These are phyloP conservation scores for Spiromastix sp. DNA, from an alignment of 2,329 filamentous ascomycete genomes.

Conservation along the genomic window DNA sequence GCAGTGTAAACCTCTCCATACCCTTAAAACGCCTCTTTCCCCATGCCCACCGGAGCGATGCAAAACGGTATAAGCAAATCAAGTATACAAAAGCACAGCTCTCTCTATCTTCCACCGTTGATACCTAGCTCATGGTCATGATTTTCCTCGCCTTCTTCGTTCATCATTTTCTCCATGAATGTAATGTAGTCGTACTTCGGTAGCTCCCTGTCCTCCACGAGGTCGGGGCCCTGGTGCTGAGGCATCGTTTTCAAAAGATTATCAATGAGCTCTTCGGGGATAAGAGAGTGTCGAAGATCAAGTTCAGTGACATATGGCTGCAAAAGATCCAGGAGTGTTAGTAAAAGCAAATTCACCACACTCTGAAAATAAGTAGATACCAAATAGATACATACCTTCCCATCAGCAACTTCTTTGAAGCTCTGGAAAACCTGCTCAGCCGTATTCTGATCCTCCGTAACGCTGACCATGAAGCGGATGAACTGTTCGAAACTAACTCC, in stretches of 20 bases:
- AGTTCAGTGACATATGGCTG: slow-evolving; percentile 94
- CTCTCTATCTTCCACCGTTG: no score
- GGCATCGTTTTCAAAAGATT: slow-evolving; percentile 84
- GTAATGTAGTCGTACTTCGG: slow-evolving; percentile 92
- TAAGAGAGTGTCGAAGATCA: slow-evolving; percentile 86
- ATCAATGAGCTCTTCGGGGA: slow-evolving; percentile 94
- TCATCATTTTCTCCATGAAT: slow-evolving; percentile 86
- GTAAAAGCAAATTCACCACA: slow-evolving; percentile 3
- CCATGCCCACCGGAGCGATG: no score
- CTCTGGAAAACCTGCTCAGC: slow-evolving; percentile 98
- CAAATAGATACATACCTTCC: slow-evolving; percentile 55
- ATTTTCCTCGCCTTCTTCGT: slow-evolving; percentile 9
- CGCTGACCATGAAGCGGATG: slow-evolving; percentile 98
- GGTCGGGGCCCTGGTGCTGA: slow-evolving; percentile 68
- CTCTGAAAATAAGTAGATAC: not conserved
- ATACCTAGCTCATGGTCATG: no score
- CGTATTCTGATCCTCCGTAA: slow-evolving; percentile 97
- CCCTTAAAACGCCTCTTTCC: no score
- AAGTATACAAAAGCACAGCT: no score
- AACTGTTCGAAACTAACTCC: slow-evolving; percentile 96
- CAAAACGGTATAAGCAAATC: no score
- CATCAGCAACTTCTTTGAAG: slow-evolving; percentile 94
- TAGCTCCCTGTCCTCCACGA: slow-evolving; percentile 71
- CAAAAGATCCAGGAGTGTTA: no score
- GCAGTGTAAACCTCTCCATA: no score